Base-by-base conservation (phyloP, 208 protist genomes). In the Trypanosoma boissoni region DNA sequence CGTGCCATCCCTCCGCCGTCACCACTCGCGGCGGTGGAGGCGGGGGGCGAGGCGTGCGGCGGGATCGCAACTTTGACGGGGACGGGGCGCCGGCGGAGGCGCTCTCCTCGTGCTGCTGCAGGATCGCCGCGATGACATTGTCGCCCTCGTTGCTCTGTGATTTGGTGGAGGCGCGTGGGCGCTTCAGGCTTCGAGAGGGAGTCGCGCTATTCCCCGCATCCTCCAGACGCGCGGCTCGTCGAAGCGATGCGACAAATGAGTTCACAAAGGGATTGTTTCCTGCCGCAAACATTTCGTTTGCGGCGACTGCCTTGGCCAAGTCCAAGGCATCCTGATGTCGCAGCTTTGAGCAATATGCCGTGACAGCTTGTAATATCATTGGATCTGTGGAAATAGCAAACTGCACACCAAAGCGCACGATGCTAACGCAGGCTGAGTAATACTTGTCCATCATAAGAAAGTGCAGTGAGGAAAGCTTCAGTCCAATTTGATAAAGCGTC, bases 391-490 rank as follows among this genome's bases (percentile, higher is more conserved):
- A 74, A 8, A 62, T 70, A 24, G 89, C 83, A 43, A 92, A 92
- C 24, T 84, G 60, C 2, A 85, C 74, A 20, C 78, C 89, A 58
- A 87, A 88, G 32, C 64, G 80, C 14, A 92, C 76, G 46, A 95
- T 72, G 21, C 58, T 58, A 9, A 83, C 76, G 34, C 71, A 78
- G 32, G 74, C 72, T 16, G 61, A 26, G 67, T 91, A 90, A 49
- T 78, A 85, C 29, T 85, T 85, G 50, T 95, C 89, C 23, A 74
- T 79, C 28, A 67, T 48, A 49, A 71, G 54, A 61, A 91, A 95
- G 56, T 95, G 89, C 49, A 95, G 61, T 0, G 86, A 90, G 5
- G 89, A 77, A 0, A 95, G 70, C 61, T 90, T 91, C 37, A 68
- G 20, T 26, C 89, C 86, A 5, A 78, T 72, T 48, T 86, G 81